Evolutionary conservation across 805 yeast genomes (phyloP), one percentile per base, ranked within the genome.

Genomic region (Ascoidea tarda): DNA sequence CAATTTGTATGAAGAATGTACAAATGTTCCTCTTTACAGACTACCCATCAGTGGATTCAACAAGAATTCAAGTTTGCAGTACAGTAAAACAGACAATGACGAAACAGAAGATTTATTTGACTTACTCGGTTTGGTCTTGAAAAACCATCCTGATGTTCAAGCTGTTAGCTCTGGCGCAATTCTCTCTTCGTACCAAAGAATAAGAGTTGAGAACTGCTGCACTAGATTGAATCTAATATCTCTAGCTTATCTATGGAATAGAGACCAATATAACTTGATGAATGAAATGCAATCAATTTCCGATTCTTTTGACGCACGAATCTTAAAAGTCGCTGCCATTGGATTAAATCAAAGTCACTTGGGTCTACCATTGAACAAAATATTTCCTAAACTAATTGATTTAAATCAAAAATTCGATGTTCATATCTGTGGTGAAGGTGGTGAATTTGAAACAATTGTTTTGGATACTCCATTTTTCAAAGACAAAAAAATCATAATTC

Each of bases 341-440:
- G 99, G 99, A 0, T 73, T 93, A 50, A 72, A 76, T 53, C 73
- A 75, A 14, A 62, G 62, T 1, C 86, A 89, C 66, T 69, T 93
- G 55, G 95, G 95, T 1, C 75, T 77, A 63, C 69, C 82, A 1
- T 69, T 93, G 47, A 76, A 72, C 5, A 76, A 85, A 55, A 69
- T 84, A 57, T 76, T 75, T 52, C 84, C 87, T 1, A 74, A 69
- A 0, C 65, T 93, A 62, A 57, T 70, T 10, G 69, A 70, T 46
- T 68, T 90, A 55, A 84, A 89, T 63, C 55, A 63, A 6, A 68
- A 70, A 65, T 90, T 78, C 66, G 95, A 90, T 1, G 86, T 90
- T 12, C 96, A 91, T 64, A 81, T 93, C 0, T 93, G 99, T 69
- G 99, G 99, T 12, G 99, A 93, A 70, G 99, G 99, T 42, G 99